Evolutionary conservation across 202 grass and related monocot genomes (phyloP).

Genomic region (Brachypodium distachyon): DNA sequence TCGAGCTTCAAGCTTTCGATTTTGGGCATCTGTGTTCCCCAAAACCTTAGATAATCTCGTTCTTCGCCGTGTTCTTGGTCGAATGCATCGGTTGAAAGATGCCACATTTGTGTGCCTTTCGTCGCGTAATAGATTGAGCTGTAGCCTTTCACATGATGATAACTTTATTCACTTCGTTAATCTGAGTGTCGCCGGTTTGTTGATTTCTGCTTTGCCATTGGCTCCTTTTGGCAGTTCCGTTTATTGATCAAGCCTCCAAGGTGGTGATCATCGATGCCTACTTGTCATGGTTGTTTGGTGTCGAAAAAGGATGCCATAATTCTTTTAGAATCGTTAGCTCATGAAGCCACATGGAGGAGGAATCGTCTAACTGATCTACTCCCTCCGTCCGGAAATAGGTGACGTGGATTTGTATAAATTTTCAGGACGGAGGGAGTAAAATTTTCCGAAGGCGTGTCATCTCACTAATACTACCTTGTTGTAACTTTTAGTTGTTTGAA

Average conservation of each 20-base stretch:
- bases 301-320: background rate
- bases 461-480: background rate
- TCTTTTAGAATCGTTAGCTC: background rate
- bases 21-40: background rate
- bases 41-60: conserved; percentile 1
- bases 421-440: too few relatives aligned
- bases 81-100: background rate
- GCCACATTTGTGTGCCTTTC: background rate
- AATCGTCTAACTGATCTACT: background rate
- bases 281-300: background rate
- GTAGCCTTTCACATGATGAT: background rate
- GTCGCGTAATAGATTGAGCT: background rate
- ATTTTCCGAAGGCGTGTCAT: background rate
- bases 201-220: conserved; percentile 17
- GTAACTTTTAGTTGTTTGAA: background rate
- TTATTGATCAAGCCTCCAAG: background rate
- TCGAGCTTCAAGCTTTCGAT: background rate
- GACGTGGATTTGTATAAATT: too few relatives aligned
- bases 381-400: too few relatives aligned
- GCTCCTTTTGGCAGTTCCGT: background rate
- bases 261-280: background rate
- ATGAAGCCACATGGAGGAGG: background rate
- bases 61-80: background rate
- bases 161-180: background rate
- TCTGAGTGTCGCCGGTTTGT: background rate